Evolutionary conservation across 2,329 filamentous ascomycete species (phyloP).

Genomic region (Aspergillus brasiliensis): DNA sequence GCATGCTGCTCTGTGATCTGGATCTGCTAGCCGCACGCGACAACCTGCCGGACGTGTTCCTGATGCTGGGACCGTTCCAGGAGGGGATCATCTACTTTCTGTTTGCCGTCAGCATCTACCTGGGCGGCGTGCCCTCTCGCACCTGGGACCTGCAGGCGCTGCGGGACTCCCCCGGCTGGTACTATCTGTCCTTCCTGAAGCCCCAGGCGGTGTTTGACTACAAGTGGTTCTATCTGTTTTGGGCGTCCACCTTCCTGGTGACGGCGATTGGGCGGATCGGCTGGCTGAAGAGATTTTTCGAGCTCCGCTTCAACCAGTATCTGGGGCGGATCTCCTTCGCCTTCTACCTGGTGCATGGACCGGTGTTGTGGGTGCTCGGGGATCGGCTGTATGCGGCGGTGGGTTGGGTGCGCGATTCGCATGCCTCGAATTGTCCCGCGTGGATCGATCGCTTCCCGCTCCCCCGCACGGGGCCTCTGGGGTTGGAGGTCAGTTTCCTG

Average conservation of each 20-base stretch:
- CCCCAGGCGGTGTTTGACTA: constrained; percentile 66
- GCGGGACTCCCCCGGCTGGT: constrained; percentile 61
- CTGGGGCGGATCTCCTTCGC: constrained; percentile 64
- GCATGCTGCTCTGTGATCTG: constrained; percentile 65
- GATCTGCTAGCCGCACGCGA: constrained; percentile 56
- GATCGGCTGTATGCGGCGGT: constrained; percentile 65
- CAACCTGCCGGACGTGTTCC: constrained; percentile 55
- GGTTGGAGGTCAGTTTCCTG: constrained; percentile 63
- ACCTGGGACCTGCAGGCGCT: constrained; percentile 54
- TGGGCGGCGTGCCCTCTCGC: constrained; percentile 63
- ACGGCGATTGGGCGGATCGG: constrained; percentile 59
- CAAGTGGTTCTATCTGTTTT: constrained; percentile 70
- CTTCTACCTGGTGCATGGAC: constrained; percentile 67
- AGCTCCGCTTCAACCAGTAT: constrained; percentile 61
- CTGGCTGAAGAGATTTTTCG: constrained; percentile 62
- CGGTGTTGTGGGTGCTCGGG: constrained; percentile 60
- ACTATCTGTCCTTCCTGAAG: constrained; percentile 62
- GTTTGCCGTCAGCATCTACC: constrained; percentile 56
- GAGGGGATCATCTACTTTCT: constrained; percentile 56
- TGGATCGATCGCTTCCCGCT: constrained; percentile 62
- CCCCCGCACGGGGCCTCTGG: constrained; percentile 59
- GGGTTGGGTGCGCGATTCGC: constrained; percentile 56
- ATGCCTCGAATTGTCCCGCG: constrained; percentile 54
- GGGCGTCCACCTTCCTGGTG: constrained; percentile 60
- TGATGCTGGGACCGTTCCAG: constrained; percentile 52